These are phyloP conservation scores for Mycena belliarum DNA, from an alignment of 768 basidiomycete species.

Conservation along the genomic window DNA sequence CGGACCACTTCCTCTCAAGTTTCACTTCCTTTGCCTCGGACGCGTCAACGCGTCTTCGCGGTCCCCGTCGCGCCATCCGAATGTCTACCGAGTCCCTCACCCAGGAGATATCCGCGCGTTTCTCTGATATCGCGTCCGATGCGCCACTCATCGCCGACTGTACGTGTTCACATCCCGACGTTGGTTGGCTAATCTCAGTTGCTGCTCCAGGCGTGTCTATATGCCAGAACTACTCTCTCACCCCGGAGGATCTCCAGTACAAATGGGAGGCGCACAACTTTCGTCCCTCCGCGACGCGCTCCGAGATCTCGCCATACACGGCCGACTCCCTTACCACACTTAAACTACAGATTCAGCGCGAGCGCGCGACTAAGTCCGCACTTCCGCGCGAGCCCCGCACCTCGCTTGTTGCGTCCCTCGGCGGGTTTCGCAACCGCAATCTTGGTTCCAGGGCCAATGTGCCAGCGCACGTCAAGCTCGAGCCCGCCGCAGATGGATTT, in stretches of 20 bases:
- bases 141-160: constrained; percentile 21
- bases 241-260: constrained; percentile 55
- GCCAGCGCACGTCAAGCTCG: constrained; percentile 36
- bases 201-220: constrained; percentile 53
- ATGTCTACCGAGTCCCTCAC: constrained; percentile 4
- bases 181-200: constrained; percentile 16
- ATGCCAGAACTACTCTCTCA: constrained; percentile 61
- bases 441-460: constrained; percentile 24
- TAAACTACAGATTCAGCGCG: constrained; percentile 51
- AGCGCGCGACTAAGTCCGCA: constrained; percentile 32
- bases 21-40: too few species aligned
- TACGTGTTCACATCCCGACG: background rate
- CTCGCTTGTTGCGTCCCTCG: constrained; percentile 32
- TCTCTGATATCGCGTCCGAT: constrained; percentile 18
- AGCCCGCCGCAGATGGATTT: constrained; percentile 29
- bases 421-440: constrained; percentile 27
- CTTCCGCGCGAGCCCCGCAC: constrained; percentile 36
- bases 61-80: background rate
- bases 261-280: constrained; percentile 69
- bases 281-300: constrained; percentile 33
- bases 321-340: constrained; percentile 52
- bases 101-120: constrained; percentile 8
- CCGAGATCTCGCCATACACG: constrained; percentile 40
- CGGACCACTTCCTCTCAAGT: too few species aligned
- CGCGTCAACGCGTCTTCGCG: constrained; percentile 6